phyloP scores from a whole-genome alignment of 805 yeast species.

The Saccharomycopsis guyanensis region DNA sequence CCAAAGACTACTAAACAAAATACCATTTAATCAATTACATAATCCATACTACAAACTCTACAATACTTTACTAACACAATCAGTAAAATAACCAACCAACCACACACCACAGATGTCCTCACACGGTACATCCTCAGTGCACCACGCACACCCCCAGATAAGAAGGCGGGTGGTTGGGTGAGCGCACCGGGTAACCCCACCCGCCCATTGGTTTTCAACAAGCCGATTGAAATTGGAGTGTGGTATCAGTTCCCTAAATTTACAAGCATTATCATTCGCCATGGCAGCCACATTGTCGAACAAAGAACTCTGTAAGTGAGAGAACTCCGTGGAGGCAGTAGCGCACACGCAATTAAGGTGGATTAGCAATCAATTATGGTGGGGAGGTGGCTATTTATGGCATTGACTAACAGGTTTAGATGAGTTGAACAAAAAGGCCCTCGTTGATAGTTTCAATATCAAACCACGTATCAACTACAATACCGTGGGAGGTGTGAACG shows the following conservation, averaged over 20 bases:
- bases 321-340: too few relatives aligned
- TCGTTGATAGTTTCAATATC: constrained; percentile 81
- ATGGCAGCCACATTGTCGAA: constrained; percentile 30
- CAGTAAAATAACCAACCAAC: too few relatives aligned
- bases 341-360: too few relatives aligned
- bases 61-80: too few relatives aligned
- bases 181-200: background rate
- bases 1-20: too few relatives aligned
- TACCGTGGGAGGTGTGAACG: constrained; percentile 97
- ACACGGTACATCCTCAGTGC: background rate
- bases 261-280: background rate
- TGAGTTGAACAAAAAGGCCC: constrained; percentile 87
- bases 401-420: constrained; percentile 27
- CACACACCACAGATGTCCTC: too few relatives aligned
- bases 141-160: background rate
- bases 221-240: background rate
- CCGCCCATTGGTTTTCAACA: background rate
- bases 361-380: background rate
- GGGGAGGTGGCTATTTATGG: too few relatives aligned
- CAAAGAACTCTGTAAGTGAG: constrained; percentile 34
- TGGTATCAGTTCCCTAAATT: background rate
- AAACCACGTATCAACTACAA: constrained; percentile 89
- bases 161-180: background rate
- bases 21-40: too few relatives aligned
- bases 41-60: too few relatives aligned